A percentile compares a stretch with the other conserved stretches of the same genome.
phyloP scores from a whole-genome alignment of 257 asterid species.

The Nyctanthes arbortristis region DNA sequence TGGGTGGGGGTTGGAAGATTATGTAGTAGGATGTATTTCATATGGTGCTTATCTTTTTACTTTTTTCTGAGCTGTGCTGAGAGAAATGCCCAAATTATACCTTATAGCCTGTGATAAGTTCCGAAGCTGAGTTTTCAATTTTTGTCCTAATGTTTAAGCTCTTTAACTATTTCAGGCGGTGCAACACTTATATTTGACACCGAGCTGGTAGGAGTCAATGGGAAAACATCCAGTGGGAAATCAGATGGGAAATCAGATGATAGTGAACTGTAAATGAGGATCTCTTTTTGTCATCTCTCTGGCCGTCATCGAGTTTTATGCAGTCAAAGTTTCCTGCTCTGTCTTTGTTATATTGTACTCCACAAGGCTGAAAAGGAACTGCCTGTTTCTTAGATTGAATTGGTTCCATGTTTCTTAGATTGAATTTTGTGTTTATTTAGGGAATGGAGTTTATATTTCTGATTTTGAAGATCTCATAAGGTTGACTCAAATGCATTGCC shows the following conservation, averaged over 20 bases:
- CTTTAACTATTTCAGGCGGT: constrained; percentile 63
- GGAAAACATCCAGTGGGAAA: constrained; percentile 48
- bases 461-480: neutral
- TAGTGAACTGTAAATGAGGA: constrained; percentile 48
- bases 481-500: too few relatives aligned
- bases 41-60: neutral
- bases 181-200: constrained; percentile 93
- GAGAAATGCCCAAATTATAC: neutral
- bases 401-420: constrained; percentile 1
- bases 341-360: neutral
- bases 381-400: too few relatives aligned
- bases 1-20: too few relatives aligned
- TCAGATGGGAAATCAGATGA: too few relatives aligned
- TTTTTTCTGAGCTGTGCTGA: neutral
- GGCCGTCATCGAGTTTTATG: neutral
- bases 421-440: neutral
- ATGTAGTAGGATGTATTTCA: neutral
- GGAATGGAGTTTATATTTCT: neutral
- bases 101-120: neutral
- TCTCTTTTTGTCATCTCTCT: neutral
- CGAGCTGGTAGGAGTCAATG: constrained; percentile 88
- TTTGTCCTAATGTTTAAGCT: neutral
- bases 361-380: constrained; percentile 3
- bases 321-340: constrained; percentile 9
- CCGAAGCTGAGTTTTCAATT: neutral